Evolutionary conservation across 345 rosid genomes (phyloP), one percentile per base, ranked within the genome.

Genomic region (Rhizophora mangle): DNA sequence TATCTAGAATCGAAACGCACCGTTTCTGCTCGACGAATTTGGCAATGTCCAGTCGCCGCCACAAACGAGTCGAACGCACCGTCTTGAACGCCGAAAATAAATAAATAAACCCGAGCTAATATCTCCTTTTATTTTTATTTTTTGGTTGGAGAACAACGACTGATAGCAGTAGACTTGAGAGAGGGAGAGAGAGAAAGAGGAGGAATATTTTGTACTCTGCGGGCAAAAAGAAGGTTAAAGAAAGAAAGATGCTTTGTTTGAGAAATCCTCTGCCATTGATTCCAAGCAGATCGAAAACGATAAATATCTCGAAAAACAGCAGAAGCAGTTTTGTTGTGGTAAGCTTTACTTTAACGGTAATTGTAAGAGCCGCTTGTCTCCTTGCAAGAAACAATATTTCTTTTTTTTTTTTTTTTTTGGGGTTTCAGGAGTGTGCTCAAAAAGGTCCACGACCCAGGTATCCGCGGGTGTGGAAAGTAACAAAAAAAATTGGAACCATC

Each of bases 381-480:
- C 37, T 34, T 34, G 10, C 37, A 34, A 7, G 37, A 34, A 31
- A 31, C 34, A 31, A 6, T 6, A 31, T 31, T 4, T 5, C 34
- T 7, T 34, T 34, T 9, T 32, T 32, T 32, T 32, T 32, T 6
- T 6, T 1, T 29, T 1, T 29, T 29, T 29, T 29, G 1, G 30
- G 34, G 34, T 31, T 4, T 72, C 74, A 94, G 98, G 87, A 88
- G 60, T 89, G 97, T 69, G 93, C 85, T 24, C 85, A 90, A 0
- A 91, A 85, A 86, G 98, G 97, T 79, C 98, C 98, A 15, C 82
- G 96, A 53, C 98, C 96, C 22, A 83, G 98, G 54, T 80, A 78
- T 72, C 98, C 93, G 72, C 89, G 97, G 72, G 97, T 94, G 55
- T 91, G 97, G 97, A 94, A 87, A 71, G 64, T 95, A 16, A 88